Percentiles rank a stretch among this genome's conserved stretches.
phyloP scores from a whole-genome alignment of 176 grass and related monocot genomes.

The Juncus effusus region DNA sequence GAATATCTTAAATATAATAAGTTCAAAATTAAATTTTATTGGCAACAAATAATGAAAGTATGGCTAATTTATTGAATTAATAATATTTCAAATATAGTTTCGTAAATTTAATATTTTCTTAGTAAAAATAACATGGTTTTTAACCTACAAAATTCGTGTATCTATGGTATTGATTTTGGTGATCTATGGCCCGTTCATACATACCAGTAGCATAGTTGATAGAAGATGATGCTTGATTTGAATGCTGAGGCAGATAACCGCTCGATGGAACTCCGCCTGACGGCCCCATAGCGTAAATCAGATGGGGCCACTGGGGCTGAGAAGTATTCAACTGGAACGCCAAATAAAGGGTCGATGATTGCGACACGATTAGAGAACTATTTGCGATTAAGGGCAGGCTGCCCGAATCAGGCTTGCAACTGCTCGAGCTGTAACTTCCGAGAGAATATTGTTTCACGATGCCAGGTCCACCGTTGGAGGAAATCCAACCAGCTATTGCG shows the following conservation, averaged over 20 bases:
- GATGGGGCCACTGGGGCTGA: slow-evolving; percentile 27
- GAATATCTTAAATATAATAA: too few species aligned
- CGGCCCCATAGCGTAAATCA: slow-evolving; percentile 63
- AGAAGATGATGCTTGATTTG: slow-evolving; percentile 29
- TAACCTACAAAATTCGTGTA: too few species aligned
- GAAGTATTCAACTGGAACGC: slow-evolving; percentile 44
- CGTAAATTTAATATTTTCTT: too few species aligned
- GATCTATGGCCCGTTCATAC: too few species aligned
- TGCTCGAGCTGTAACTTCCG: slow-evolving; percentile 34
- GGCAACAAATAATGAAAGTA: too few species aligned
- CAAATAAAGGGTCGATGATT: slow-evolving; percentile 48
- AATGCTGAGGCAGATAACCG: slow-evolving; percentile 38
- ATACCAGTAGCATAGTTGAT: slow-evolving; percentile 43
- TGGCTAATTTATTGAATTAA: too few species aligned
- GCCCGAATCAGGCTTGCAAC: slow-evolving; percentile 53
- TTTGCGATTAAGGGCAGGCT: slow-evolving; percentile 33
- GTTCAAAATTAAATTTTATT: too few species aligned
- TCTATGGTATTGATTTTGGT: too few species aligned
- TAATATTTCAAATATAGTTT: too few species aligned
- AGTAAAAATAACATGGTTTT: too few species aligned
- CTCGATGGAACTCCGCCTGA: slow-evolving; percentile 26
- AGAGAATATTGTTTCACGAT: slow-evolving; percentile 52
- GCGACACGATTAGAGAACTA: slow-evolving; percentile 37
- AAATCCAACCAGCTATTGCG: slow-evolving; percentile 52
- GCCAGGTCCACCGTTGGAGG: slow-evolving; percentile 9